phyloP scores from a whole-genome alignment of 2,329 filamentous ascomycete genomes.

The Diaporthe citrichinensis region DNA sequence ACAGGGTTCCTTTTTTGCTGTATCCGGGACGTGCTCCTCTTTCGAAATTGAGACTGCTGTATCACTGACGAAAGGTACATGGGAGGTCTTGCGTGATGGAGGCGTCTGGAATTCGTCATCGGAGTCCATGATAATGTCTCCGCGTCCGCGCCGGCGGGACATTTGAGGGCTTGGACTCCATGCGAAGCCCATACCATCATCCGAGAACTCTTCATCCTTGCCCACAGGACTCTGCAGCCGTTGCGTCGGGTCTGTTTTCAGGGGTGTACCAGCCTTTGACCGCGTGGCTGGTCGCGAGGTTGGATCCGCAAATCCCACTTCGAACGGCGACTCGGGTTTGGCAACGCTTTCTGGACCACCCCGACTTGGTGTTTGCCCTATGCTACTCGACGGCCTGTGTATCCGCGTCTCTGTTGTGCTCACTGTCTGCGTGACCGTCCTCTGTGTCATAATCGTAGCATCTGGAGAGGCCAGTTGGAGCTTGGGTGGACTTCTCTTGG shows the following conservation, averaged over 20 bases:
- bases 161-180: conserved; percentile 44
- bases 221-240: neutral
- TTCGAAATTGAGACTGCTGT: conserved; percentile 33
- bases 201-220: conserved; percentile 17
- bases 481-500: conserved; percentile 44
- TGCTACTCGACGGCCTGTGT: conserved; percentile 34
- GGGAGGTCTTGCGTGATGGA: conserved; percentile 51
- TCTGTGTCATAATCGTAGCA: conserved; percentile 42
- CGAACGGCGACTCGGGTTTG: conserved; percentile 32
- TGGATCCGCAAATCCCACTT: conserved; percentile 32
- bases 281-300: neutral
- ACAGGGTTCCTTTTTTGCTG: neutral
- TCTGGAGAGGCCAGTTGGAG: conserved; percentile 35
- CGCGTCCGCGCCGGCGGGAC: conserved; percentile 43
- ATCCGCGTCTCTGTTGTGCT: conserved; percentile 45
- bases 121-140: conserved; percentile 66
- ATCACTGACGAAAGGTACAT: conserved; percentile 46
- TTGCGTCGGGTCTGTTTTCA: neutral
- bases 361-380: conserved; percentile 7
- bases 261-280: conserved; percentile 5
- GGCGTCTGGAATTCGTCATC: conserved; percentile 68
- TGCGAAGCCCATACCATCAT: conserved; percentile 21
- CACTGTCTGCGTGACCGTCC: conserved; percentile 44
- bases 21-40: conserved; percentile 7
- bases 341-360: conserved; percentile 2